These are phyloP conservation scores for Calonectria hawksworthii DNA, from an alignment of 2,329 filamentous ascomycete species.

Conservation along the genomic window DNA sequence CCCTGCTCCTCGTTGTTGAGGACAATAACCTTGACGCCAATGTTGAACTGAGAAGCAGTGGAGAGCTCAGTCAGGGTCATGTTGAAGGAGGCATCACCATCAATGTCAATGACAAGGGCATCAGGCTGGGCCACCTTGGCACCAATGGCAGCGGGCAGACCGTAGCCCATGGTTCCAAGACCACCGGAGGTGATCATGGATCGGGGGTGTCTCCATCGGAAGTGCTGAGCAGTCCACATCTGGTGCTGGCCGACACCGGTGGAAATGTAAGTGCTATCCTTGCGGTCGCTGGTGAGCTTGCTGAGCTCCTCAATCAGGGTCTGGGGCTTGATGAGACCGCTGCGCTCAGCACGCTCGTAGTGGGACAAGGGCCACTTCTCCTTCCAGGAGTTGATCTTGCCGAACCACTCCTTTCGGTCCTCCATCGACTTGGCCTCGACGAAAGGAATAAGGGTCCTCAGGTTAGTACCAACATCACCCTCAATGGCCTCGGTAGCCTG, in stretches of 20 bases:
- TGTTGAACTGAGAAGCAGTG: slow-evolving; percentile 95
- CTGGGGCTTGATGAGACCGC: slow-evolving; percentile 93
- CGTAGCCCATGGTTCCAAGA: slow-evolving; percentile 90
- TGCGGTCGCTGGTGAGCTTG: slow-evolving; percentile 83
- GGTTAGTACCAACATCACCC: slow-evolving; percentile 88
- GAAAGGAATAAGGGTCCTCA: slow-evolving; percentile 80
- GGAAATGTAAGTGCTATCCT: slow-evolving; percentile 87
- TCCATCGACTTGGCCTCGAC: slow-evolving; percentile 73
- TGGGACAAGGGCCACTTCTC: slow-evolving; percentile 85
- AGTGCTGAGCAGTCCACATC: slow-evolving; percentile 99
- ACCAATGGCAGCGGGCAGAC: slow-evolving; percentile 93
- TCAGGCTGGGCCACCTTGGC: slow-evolving; percentile 87
- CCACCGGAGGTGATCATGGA: slow-evolving; percentile 98
- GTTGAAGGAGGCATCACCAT: slow-evolving; percentile 98
- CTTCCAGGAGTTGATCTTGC: slow-evolving; percentile 93
- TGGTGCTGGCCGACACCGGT: slow-evolving; percentile 98
- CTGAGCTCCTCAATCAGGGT: slow-evolving; percentile 92
- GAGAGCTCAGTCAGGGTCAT: slow-evolving; percentile 98
- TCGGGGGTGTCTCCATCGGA: slow-evolving; percentile 91
- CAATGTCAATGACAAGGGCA: slow-evolving; percentile 92
- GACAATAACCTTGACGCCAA: slow-evolving; percentile 94
- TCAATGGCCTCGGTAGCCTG: slow-evolving; percentile 96
- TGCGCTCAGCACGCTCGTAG: slow-evolving; percentile 83
- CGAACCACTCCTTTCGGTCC: slow-evolving; percentile 88
- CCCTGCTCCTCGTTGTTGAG: slow-evolving; percentile 98